These are phyloP conservation scores for Golubevia pallescens DNA, from an alignment of 1,284 basidiomycete species.

Conservation along the genomic window DNA sequence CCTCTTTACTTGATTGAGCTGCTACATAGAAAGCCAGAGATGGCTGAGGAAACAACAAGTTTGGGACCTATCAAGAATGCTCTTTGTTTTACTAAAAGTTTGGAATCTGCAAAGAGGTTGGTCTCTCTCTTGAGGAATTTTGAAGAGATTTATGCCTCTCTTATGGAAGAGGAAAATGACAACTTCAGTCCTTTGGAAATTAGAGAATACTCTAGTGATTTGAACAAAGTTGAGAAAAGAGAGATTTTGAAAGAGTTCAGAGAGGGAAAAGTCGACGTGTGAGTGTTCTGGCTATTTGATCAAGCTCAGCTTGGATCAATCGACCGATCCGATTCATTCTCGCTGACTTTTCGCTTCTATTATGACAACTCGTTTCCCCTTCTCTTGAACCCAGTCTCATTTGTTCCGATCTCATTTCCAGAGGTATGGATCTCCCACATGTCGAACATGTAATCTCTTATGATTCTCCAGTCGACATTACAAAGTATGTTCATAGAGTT, in stretches of 20 bases:
- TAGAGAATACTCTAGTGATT: constrained; percentile 80
- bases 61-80: constrained; percentile 72
- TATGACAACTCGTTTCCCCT: background rate
- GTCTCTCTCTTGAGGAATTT: no score
- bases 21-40: constrained; percentile 69
- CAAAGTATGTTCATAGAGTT: constrained; percentile 95
- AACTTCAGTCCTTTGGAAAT: constrained; percentile 31
- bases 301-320: no score
- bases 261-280: constrained; percentile 82
- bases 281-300: no score
- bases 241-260: constrained; percentile 81
- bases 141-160: no score
- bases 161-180: background rate
- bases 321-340: background rate
- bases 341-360: background rate
- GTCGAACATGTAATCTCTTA: constrained; percentile 92
- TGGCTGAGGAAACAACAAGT: background rate
- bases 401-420: constrained; percentile 91
- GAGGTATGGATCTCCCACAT: constrained; percentile 93
- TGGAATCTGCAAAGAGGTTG: constrained; percentile 84
- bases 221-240: constrained; percentile 76
- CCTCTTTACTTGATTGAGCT: constrained; percentile 89
- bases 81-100: constrained; percentile 92
- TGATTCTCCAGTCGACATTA: constrained; percentile 93
- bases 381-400: constrained; percentile 73